Evolutionary conservation across 2,329 filamentous ascomycete genomes (phyloP), one percentile per base, ranked within the genome.

Genomic region (Fusarium musae): DNA sequence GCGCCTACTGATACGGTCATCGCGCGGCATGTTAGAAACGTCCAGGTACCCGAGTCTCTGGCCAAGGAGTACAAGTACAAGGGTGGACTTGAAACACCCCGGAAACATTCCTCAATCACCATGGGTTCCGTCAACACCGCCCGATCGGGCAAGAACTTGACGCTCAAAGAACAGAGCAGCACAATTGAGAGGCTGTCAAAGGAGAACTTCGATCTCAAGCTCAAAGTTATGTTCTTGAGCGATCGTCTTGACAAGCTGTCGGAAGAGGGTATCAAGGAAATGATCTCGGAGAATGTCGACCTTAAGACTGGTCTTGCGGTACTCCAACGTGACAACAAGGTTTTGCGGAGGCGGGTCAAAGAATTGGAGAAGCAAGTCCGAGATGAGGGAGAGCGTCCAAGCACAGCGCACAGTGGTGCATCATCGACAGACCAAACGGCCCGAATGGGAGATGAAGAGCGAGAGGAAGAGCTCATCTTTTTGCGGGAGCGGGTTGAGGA

Each of bases 261-360:
- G 3, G 96, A 98, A 80, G 96, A 98, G 83, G 95, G 95, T 72
- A 92, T 99, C 80, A 97, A 97, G 83, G 96, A 98, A 81, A 97
- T 98, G 92, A 97, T 98, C 77, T 95, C 94, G 49, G 96, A 98
- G 82, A 99, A 98, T 78, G 96, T 98, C 9, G 95, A 98, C 80
- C 88, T 98, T 54, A 96, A 97, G 82, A 97, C 96, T 0, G 94
- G 93, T 69, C 89, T 98, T 49, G 91, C 96, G 7, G 93, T 96
- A 40, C 88, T 96, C 65, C 94, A 97, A 81, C 94, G 97, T 73
- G 96, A 99, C 78, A 96, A 94, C 80, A 96, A 97, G 80, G 87
- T 91, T 26, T 82, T 98, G 63, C 91, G 94, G 28, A 91, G 93
- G 70, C 92, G 93, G 74, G 88, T 97, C 65, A 93, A 95, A 78